Conservation (phyloP, 116 monocot species). For the Cymodocea nodosa region DNA sequence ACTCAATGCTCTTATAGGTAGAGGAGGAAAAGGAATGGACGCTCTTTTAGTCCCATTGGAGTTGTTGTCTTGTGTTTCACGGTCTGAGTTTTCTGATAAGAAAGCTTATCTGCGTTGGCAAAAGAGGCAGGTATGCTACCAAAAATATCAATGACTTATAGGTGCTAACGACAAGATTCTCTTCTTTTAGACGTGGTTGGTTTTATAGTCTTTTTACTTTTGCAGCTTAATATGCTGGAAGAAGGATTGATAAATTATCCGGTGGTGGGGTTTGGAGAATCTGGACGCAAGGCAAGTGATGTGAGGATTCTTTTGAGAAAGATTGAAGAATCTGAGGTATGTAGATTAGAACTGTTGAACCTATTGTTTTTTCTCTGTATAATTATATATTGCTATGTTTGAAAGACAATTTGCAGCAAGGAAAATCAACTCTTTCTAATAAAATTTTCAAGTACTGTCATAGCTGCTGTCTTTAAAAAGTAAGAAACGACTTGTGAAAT, state of each 20-base stretch:
- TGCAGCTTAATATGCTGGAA: slow-evolving; percentile 83
- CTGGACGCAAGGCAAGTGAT: slow-evolving; percentile 72
- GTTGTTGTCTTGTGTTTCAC: slow-evolving; percentile 71
- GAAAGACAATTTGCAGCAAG: not conserved
- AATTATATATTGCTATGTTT: not conserved
- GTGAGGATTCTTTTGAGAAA: slow-evolving; percentile 60
- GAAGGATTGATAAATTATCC: slow-evolving; percentile 93
- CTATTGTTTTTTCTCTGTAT: not conserved
- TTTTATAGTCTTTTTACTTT: not conserved
- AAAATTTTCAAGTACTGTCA: no score
- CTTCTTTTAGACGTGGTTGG: not conserved
- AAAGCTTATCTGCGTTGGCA: slow-evolving; percentile 90
- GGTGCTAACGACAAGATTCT: not conserved
- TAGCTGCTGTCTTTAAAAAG: no score
- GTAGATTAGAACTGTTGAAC: not conserved
- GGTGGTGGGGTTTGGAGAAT: slow-evolving; percentile 78
- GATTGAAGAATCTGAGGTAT: slow-evolving; percentile 95
- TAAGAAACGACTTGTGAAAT: no score
- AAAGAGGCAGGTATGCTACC: slow-evolving; percentile 70
- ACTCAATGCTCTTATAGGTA: slow-evolving; percentile 75
- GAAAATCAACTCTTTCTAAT: not conserved
- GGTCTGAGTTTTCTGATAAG: slow-evolving; percentile 88
- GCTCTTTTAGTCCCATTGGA: slow-evolving; percentile 82
- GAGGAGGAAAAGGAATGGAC: slow-evolving; percentile 95
- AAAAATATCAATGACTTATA: not conserved